phyloP scores from a whole-genome alignment of 495 filamentous ascomycete genomes.

The Xanthoparmelia taractica region DNA sequence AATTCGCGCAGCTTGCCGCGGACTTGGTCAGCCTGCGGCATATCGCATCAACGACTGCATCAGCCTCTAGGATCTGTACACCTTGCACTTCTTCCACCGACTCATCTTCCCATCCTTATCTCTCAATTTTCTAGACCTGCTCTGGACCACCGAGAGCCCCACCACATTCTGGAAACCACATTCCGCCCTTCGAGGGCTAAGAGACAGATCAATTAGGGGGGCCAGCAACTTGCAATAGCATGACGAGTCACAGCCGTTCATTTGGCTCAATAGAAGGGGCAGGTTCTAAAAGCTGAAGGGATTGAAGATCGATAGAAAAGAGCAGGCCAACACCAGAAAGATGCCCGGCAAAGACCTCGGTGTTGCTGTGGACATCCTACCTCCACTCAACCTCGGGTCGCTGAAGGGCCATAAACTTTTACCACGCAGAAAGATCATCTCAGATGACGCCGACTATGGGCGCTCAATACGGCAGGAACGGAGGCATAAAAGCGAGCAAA shows the following conservation, averaged over 20 bases:
- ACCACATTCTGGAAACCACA: background rate
- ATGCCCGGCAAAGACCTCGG: slow-evolving; percentile 13
- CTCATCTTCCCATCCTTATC: background rate
- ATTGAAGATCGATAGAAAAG: background rate
- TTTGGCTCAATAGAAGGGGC: background rate
- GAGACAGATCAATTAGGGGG: background rate
- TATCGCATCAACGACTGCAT: slow-evolving; percentile 6
- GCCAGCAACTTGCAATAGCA: background rate
- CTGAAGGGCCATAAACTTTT: slow-evolving; percentile 16
- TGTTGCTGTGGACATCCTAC: background rate
- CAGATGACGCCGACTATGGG: slow-evolving; percentile 1
- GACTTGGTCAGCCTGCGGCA: slow-evolving; percentile 3
- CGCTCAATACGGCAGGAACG: slow-evolving; percentile 9
- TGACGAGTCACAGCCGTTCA: background rate
- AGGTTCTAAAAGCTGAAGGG: background rate
- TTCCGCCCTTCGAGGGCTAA: background rate
- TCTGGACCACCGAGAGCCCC: background rate
- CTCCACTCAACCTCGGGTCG: slow-evolving; percentile 13
- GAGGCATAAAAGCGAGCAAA: slow-evolving; percentile 18
- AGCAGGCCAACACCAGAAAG: background rate
- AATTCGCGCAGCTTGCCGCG: slow-evolving; percentile 6
- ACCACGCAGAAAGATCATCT: slow-evolving; percentile 11
- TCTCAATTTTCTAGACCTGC: background rate
- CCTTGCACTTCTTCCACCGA: background rate
- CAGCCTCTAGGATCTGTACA: background rate